Base-by-base conservation (phyloP, 805 yeast genomes). In the Barnettozyma sp. region DNA sequence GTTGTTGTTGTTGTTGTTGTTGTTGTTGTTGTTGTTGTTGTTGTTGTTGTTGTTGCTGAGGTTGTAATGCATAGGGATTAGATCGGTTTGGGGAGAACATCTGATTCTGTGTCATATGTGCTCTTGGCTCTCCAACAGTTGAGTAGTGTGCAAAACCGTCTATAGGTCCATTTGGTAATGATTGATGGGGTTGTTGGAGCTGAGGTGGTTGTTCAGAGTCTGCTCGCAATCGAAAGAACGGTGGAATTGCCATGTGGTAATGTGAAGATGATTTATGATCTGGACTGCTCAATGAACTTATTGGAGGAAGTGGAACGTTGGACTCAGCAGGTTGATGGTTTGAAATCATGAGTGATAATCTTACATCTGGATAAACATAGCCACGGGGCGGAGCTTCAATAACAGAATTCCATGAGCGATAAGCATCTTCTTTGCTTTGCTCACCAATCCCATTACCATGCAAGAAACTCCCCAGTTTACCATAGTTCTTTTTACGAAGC, bases 401-500 rank as follows among this genome's bases (percentile, higher is more conserved):
- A n/a, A 9, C 7, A 16, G 30, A 12, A 7, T 26, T 17, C n/a
- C n/a, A n/a, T n/a, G n/a, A n/a, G n/a, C n/a, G n/a, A n/a, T n/a
- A n/a, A n/a, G n/a, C n/a, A n/a, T n/a, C n/a, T n/a, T n/a, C n/a
- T n/a, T 26, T 15, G 21, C 21, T 6, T 9, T 8, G 20, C 8
- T 6, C 6, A 4, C 12, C 7, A 13, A n/a, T 14, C 22, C 15
- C 21, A 4, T 22, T 16, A 5, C 17, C 21, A n/a, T 31, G 22
- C 26, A 22, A 16, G 20, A 31, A 11, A 8, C 14, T 23, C 6
- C 12, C 14, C n/a, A 18, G 14, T 10, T 18, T 27, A 3, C 22
- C 22, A 12, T 27, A 10, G 18, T 27, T 27, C 7, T 14, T 16
- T 27, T 17, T 30, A 39, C 41, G 22, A 17, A 15, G 53, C 52